Evolutionary conservation across 78 protist species (phyloP).

Genomic region (Capsaspora owczarzaki): DNA sequence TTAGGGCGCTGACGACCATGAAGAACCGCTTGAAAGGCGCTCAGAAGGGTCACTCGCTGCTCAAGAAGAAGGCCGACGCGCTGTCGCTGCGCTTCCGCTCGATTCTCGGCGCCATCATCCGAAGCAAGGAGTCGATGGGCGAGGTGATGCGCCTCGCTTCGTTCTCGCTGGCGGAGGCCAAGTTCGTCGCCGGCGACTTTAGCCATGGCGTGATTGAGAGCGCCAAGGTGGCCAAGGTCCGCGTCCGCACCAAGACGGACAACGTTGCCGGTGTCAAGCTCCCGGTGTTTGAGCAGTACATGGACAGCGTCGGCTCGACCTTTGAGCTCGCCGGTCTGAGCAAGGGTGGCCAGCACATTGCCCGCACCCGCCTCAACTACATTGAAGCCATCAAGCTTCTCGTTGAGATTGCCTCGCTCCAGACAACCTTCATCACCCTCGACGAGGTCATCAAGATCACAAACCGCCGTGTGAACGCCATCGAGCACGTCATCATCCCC

Average conservation of each 20-base stretch:
- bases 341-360: constrained; percentile 90
- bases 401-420: constrained; percentile 83
- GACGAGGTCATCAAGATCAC: constrained; percentile 95
- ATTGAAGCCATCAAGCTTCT: constrained; percentile 61
- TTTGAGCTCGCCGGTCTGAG: constrained; percentile 78
- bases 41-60: constrained; percentile 81
- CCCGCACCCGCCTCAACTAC: constrained; percentile 44
- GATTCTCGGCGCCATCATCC: constrained; percentile 50
- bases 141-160: constrained; percentile 57
- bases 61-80: constrained; percentile 95
- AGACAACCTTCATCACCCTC: constrained; percentile 87
- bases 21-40: constrained; percentile 86
- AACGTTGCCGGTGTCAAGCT: constrained; percentile 92
- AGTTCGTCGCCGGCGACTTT: constrained; percentile 71
- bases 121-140: constrained; percentile 58
- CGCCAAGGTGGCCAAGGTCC: neutral
- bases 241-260: constrained; percentile 47
- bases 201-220: constrained; percentile 54
- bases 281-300: constrained; percentile 65
- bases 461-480: constrained; percentile 98
- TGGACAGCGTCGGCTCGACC: constrained; percentile 7
- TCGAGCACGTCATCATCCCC: constrained; percentile 95
- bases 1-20: constrained; percentile 77
- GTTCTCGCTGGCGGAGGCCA: constrained; percentile 72
- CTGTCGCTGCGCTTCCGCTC: constrained; percentile 71